These are phyloP conservation scores for Kalmusia sp. DNA, from an alignment of 2,329 filamentous ascomycete species.

Conservation along the genomic window DNA sequence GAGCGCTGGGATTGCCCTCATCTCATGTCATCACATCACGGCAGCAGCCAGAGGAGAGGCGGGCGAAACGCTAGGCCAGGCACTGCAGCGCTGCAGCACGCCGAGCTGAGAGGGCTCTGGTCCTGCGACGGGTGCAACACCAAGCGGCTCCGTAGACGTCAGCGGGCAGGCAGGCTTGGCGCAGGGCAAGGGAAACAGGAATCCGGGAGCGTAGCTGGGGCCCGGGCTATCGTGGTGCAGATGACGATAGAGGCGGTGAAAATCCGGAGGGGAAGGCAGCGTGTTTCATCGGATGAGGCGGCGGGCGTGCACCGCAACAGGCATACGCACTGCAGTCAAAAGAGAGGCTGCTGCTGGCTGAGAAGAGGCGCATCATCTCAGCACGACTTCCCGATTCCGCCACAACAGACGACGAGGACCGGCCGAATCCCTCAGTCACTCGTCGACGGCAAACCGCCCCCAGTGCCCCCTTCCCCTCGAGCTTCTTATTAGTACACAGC, in stretches of 20 bases:
- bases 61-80: conserved; percentile 2
- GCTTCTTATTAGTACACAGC: neutral
- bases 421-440: neutral
- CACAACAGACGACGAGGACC: neutral
- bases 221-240: conserved; percentile 13
- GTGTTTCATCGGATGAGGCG: conserved; percentile 18
- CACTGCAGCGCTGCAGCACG: neutral
- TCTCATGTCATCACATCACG: no score
- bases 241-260: conserved; percentile 27
- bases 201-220: conserved; percentile 12
- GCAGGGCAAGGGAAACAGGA: conserved; percentile 11
- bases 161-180: conserved; percentile 17
- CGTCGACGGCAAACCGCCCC: neutral
- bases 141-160: conserved; percentile 11
- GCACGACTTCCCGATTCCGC: conserved; percentile 4
- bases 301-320: neutral
- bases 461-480: neutral
- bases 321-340: conserved; percentile 6
- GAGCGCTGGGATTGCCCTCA: neutral
- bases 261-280: conserved; percentile 14
- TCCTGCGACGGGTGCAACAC: neutral
- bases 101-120: neutral
- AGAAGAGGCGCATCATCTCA: conserved; percentile 2
- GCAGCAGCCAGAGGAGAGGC: no score
- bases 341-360: conserved; percentile 1